Base-by-base conservation (phyloP, 1,139 yeast genomes). In the Suhomyces terraborum region DNA sequence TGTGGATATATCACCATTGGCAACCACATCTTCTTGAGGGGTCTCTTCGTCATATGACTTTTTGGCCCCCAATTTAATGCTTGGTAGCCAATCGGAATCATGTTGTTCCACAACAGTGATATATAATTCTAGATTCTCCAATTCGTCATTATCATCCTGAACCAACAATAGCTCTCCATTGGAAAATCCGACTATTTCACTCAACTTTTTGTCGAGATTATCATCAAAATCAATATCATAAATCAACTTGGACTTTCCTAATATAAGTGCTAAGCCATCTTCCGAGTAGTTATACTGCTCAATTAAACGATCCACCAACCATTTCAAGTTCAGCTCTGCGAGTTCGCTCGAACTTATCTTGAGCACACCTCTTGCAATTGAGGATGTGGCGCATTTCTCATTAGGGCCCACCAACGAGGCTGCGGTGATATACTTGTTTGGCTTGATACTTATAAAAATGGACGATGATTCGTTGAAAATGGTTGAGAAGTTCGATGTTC, bases 151-250 rank as follows among this genome's bases (percentile, higher is more conserved):
- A 36, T 88, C 96, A 61, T 93, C 98, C 43, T 84, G 81, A 10
- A 93, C 73, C 2, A 86, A 75, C 10, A 93, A 38, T 23, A 82
- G 69, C 17, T 80, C 76, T 4, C 91, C 93, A 34, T 70, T 67
- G 7, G 53, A 55, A 23, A 91, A 66, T 5, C 84, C 85, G 2
- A 52, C 51, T 17, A 93, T 62, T 2, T 78, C 79, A 0, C 51
- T 46, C 17, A 93, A 63, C 0, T 72, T 61, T 32, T 67, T 70
- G 0, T 67, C 69, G 8, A 74, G 54, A 54, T 91, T 84, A 55
- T 91, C 98, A 40, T 88, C 96, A 61, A 88, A 88, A 55, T 94
- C 99, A 38, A 74, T 74, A 62, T 94, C 98, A 55, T 88, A 88
- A 8, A 94, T 64, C 46, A 93, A 70, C 48, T 75, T 77, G 25